phyloP scores from a whole-genome alignment of 805 yeast species.

The Alloascoidea africana region DNA sequence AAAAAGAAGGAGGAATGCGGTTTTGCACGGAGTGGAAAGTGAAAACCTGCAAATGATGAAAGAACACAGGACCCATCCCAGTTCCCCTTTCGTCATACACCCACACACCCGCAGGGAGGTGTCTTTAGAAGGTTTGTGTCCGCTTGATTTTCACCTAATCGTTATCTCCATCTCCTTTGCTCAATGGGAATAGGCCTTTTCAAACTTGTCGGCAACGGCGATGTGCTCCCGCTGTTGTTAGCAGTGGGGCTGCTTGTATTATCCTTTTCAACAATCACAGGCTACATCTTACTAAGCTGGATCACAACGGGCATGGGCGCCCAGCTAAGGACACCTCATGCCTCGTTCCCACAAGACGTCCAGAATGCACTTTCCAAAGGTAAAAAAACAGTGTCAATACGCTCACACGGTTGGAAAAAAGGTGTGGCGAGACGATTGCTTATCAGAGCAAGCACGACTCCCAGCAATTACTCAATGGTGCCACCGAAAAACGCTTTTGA shows the following conservation, averaged over 20 bases:
- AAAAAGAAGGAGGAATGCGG: too few species aligned
- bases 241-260: background rate
- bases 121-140: too few species aligned
- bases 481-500: background rate
- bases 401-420: background rate
- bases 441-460: background rate
- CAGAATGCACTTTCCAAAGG: background rate
- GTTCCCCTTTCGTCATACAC: too few species aligned
- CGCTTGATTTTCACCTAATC: too few species aligned
- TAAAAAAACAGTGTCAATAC: background rate
- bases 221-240: background rate
- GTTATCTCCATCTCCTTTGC: too few species aligned
- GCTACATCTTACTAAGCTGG: background rate
- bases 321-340: background rate
- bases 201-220: too few species aligned
- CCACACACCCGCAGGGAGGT: too few species aligned
- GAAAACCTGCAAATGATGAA: too few species aligned
- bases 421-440: background rate
- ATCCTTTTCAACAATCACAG: background rate
- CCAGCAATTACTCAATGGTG: conserved; percentile 1
- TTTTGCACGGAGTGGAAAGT: too few species aligned
- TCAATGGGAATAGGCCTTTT: too few species aligned
- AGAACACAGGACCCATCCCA: too few species aligned
- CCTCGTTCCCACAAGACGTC: background rate
- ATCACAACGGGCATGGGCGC: background rate